These are phyloP conservation scores for Lithospermum erythrorhizon DNA, from an alignment of 257 asterid species.

Conservation along the genomic window DNA sequence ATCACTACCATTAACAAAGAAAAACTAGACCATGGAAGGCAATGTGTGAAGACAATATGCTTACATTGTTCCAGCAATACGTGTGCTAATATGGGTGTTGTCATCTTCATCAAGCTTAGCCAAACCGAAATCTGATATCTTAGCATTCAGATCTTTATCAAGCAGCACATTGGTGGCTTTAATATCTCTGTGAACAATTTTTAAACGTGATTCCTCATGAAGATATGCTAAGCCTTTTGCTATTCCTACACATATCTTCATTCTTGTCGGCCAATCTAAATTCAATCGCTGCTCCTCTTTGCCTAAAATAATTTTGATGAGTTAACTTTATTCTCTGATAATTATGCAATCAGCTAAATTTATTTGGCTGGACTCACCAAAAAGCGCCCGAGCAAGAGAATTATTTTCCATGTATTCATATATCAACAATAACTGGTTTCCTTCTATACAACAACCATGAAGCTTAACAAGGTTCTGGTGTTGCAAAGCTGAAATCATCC, in stretches of 20 bases:
- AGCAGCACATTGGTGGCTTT: not conserved
- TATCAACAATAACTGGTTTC: constrained; percentile 12
- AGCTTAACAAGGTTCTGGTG: constrained; percentile 14
- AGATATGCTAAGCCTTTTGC: not conserved
- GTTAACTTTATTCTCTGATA: no score
- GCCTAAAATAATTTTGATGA: no score
- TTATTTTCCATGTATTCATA: constrained; percentile 18
- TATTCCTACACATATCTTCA: not conserved
- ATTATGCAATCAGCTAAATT: not conserved
- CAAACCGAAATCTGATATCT: not conserved
- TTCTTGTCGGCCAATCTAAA: not conserved
- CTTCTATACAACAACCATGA: constrained; percentile 16
- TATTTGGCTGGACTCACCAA: constrained; percentile 6
- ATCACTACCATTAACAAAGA: no score
- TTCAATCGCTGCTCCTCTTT: no score
- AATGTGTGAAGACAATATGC: not conserved
- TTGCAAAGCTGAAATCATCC: constrained; percentile 8
- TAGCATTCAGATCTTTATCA: not conserved
- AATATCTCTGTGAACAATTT: not conserved
- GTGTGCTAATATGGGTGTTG: not conserved
- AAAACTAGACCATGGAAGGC: no score
- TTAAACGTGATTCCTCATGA: not conserved
- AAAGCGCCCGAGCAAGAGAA: constrained; percentile 8
- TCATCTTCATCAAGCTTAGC: not conserved
- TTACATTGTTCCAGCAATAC: not conserved